Percentiles rank a stretch among this genome's conserved stretches.
These are phyloP conservation scores for Penicillium crystallinum DNA, from an alignment of 495 filamentous ascomycete genomes.

Conservation along the genomic window DNA sequence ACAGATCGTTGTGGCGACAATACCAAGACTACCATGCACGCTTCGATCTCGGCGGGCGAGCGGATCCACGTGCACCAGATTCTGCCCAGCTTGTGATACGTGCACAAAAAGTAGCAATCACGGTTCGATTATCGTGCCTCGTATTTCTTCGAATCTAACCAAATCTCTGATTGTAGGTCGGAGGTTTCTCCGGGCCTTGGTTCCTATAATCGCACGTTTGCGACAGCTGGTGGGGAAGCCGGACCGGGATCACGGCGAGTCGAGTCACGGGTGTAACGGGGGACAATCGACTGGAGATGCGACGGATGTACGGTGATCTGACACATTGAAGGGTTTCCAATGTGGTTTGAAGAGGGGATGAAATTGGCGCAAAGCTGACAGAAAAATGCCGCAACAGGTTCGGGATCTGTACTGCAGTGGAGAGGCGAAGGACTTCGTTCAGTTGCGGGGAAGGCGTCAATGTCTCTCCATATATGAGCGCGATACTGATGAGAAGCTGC, in stretches of 20 bases:
- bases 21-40: conserved; percentile 18
- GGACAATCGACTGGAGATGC: conserved; percentile 22
- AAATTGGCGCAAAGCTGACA: conserved; percentile 14
- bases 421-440: conserved; percentile 14
- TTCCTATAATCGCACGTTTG: conserved; percentile 22
- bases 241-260: conserved; percentile 8
- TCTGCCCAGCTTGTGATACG: background rate
- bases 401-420: conserved; percentile 23
- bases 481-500: background rate
- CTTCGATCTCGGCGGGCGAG: conserved; percentile 15
- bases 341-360: background rate
- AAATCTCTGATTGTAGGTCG: background rate
- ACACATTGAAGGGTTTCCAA: conserved; percentile 25
- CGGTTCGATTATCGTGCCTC: background rate
- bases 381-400: conserved; percentile 27
- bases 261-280: conserved; percentile 23
- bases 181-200: conserved; percentile 1
- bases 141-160: background rate
- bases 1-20: conserved; percentile 13
- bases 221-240: conserved; percentile 21
- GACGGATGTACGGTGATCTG: conserved; percentile 10
- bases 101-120: conserved; percentile 6
- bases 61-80: conserved; percentile 19
- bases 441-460: conserved; percentile 26
- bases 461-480: background rate